These are phyloP conservation scores for Xerocomus spinulosus DNA, from an alignment of 768 basidiomycete species.

Conservation along the genomic window DNA sequence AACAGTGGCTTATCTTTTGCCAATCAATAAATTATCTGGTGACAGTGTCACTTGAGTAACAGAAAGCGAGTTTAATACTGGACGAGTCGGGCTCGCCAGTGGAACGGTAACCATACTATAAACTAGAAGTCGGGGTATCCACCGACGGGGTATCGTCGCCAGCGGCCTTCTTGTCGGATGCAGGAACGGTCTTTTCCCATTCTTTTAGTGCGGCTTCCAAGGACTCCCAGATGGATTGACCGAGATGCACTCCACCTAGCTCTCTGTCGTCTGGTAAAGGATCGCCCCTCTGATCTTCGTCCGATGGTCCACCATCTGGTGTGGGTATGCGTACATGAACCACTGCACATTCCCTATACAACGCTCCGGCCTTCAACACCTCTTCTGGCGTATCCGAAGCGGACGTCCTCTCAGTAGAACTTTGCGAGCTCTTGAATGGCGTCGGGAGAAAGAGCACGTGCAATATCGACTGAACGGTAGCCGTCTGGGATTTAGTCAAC, in stretches of 20 bases:
- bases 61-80: slow-evolving; percentile 4
- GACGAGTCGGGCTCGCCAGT: no score
- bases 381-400: slow-evolving; percentile 42
- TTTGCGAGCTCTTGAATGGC: slow-evolving; percentile 56
- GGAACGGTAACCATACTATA: no score
- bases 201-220: slow-evolving; percentile 62
- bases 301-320: slow-evolving; percentile 17
- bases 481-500: slow-evolving; percentile 60
- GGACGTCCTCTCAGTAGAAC: slow-evolving; percentile 7
- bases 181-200: slow-evolving; percentile 50
- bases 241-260: slow-evolving; percentile 63
- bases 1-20: slow-evolving; percentile 8
- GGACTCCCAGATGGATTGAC: slow-evolving; percentile 71
- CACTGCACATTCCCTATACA: slow-evolving; percentile 74
- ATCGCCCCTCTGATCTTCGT: slow-evolving; percentile 30
- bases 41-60: slow-evolving; percentile 3
- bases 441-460: slow-evolving; percentile 81
- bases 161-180: slow-evolving; percentile 17
- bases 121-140: slow-evolving; percentile 17
- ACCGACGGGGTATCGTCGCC: slow-evolving; percentile 22
- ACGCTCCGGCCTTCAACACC: slow-evolving; percentile 69
- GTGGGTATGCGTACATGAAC: slow-evolving; percentile 42
- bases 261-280: slow-evolving; percentile 60
- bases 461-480: slow-evolving; percentile 70
- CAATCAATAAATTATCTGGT: slow-evolving; percentile 24